Evolutionary conservation across 306 rosid genomes (phyloP), one percentile per base, ranked within the genome.

Genomic region (Parietaria judaica): DNA sequence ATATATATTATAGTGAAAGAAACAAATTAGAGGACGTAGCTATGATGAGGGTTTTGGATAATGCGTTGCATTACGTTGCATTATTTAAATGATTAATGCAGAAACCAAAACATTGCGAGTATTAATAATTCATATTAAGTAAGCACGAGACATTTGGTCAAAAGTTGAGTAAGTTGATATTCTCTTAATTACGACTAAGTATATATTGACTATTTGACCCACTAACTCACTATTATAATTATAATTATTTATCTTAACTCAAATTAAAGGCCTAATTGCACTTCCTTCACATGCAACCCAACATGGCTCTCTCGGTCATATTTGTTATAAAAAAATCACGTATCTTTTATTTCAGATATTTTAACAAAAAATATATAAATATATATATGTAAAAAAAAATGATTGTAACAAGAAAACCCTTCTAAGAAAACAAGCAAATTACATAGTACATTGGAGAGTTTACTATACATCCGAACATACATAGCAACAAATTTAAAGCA

Each of bases 271-370:
- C 59, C 56, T 76, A 66, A 67, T 62, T 52, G 67, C 57, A 62
- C 55, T 65, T 59, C 66, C 36, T 69, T 65, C 80, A 79, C 84
- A 79, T 79, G 84, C 76, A 72, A 68, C 78, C 76, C 81, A 79
- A 75, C 72, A 72, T 71, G 58, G 61, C 76, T 43, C 62, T 61
- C 67, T 75, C 76, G 59, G 31, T 15, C 60, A 58, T 66, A 38
- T 34, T 53, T 15, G 57, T 17, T 58, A 14, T 36, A 23, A 14
- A 17, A 11, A 41, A 5, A 41, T 41, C 9, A 41, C 3, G 6
- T 41, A 23, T n/a, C 60, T 15, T 59, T n/a, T 46, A 60, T 72
- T 61, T 66, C 61, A 48, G 17, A 59, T 56, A 36, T 58, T 58
- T 2, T 56, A 56, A 36, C 37, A 35, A 44, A 23, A 23, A 23